Base-by-base conservation (phyloP, 2,329 filamentous ascomycete genomes). In the Ceratocystis variospora region DNA sequence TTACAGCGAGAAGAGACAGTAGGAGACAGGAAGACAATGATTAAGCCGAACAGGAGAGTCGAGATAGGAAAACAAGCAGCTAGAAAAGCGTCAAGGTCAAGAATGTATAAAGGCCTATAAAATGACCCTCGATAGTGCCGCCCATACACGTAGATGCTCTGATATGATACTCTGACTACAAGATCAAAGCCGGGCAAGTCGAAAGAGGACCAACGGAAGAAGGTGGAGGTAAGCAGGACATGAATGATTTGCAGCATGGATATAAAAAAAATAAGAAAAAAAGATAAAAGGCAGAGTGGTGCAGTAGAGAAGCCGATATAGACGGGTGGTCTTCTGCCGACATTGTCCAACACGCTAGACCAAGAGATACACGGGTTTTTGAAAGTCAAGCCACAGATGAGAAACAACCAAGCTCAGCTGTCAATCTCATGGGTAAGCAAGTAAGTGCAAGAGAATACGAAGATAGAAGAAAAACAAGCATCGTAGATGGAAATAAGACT, bases 401-500 rank as follows among this genome's bases (percentile, higher is more conserved):
- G 37, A 41, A 41, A 12, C 37, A 28, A 53, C 22, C 48, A 53
- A 28, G 12, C 8, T 53, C 19, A 53, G 48, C 22, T 28, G 19
- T 53, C 48, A 22, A 28, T 28, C 48, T 25, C n/a, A 10, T 25
- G 3, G 10, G 5, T 15, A 28, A 28, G 19, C 6, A 28, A 28
- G 19, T 5, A 53, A 10, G 48, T 25, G 25, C 12, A 53, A 12
- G 17, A 59, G 31, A n/a, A n/a, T 10, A 19, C 15, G 25, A 55
- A 31, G 88, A 71, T 90, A 89, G 3, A 89, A 86, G 37, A 86
- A 85, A 5, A 87, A 87, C 67, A 89, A 87, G 28, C 15, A 59
- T 59, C 55, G 17, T 59, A 59, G 19, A 41, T 50, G 19, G 28
- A 31, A 37, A 19, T 8, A 53, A 50, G 28, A 28, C 2, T n/a